Evolutionary conservation across 306 rosid genomes (phyloP).

Genomic region (Vicia faba): DNA sequence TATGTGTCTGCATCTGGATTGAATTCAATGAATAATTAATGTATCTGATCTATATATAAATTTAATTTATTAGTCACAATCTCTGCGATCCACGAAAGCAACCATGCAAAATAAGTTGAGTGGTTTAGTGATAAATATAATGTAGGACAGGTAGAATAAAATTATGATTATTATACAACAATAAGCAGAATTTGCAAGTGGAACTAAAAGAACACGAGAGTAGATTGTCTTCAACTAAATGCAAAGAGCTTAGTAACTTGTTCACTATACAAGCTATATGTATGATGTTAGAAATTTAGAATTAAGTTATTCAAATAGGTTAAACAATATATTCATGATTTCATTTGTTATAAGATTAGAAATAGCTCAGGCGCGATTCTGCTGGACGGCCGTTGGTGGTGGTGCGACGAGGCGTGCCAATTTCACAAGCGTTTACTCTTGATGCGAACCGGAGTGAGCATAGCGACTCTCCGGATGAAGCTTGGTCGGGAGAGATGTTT

Average conservation of each 20-base stretch:
- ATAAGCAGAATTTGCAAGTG: constrained; percentile 6
- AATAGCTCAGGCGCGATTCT: constrained; percentile 72
- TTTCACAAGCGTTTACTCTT: constrained; percentile 93
- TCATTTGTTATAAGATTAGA: constrained; percentile 41
- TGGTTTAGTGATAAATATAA: not conserved
- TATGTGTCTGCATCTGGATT: too few species aligned
- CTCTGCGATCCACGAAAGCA: too few species aligned
- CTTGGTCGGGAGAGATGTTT: constrained; percentile 79
- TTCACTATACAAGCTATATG: constrained; percentile 64
- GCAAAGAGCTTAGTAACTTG: constrained; percentile 31
- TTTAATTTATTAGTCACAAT: too few species aligned
- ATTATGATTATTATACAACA: not conserved
- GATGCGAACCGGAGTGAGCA: constrained; percentile 96
- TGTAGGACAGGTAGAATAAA: not conserved
- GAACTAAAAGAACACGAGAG: constrained; percentile 3
- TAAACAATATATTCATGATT: constrained; percentile 32
- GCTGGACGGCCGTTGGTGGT: constrained; percentile 58
- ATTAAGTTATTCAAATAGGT: constrained; percentile 47
- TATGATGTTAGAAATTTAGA: constrained; percentile 54
- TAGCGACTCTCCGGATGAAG: constrained; percentile 78
- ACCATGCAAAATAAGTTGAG: not conserved
- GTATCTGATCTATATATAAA: too few species aligned
- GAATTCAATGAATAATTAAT: too few species aligned
- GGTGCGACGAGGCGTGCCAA: constrained; percentile 90
- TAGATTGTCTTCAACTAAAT: not conserved